Evolutionary conservation across 306 rosid species (phyloP).

Genomic region (Castanea mollissima): DNA sequence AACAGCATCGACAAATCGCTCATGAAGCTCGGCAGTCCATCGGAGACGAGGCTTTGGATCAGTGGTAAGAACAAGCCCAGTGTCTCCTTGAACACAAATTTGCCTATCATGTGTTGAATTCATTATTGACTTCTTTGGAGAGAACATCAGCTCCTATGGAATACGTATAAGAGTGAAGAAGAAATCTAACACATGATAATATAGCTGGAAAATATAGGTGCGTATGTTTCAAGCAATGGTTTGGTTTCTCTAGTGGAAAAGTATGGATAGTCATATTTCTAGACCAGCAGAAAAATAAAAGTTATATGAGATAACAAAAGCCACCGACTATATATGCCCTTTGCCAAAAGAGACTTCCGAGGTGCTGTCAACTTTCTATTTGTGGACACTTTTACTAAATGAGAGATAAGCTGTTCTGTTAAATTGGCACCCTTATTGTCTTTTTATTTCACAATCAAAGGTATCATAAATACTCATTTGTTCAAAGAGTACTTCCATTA

Average conservation of each 20-base stretch:
- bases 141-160: not conserved
- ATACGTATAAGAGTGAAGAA: not conserved
- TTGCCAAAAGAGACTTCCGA: not conserved
- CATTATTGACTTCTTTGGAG: not conserved
- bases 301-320: not conserved
- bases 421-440: not conserved
- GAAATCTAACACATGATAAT: not conserved
- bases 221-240: not conserved
- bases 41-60: constrained; percentile 3
- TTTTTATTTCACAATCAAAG: not conserved
- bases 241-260: not conserved
- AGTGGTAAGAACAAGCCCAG: not conserved
- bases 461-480: no score
- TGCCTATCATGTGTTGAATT: not conserved
- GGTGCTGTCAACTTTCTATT: not conserved
- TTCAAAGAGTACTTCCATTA: no score
- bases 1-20: constrained; percentile 11
- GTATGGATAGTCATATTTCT: not conserved
- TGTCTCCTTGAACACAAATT: not conserved
- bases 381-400: not conserved
- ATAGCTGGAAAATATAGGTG: not conserved
- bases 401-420: not conserved
- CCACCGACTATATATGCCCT: not conserved
- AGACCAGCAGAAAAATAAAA: not conserved
- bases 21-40: constrained; percentile 6